Evolutionary conservation across 768 basidiomycete species (phyloP), one percentile per base, ranked within the genome.

Genomic region (Russula virescens): DNA sequence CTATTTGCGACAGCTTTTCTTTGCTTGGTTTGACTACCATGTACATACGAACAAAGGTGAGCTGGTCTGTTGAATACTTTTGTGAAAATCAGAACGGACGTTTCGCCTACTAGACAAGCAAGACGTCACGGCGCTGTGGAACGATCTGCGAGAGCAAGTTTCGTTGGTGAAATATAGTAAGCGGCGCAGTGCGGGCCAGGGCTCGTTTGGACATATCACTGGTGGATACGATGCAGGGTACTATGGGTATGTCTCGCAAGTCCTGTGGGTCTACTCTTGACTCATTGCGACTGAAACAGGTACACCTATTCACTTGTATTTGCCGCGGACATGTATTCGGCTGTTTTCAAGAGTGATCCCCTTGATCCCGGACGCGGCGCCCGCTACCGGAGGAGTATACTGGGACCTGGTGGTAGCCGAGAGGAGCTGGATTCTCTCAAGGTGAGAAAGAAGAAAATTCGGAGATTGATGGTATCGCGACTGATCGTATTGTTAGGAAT

Each of bases 261-360:
- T 31, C 21, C 49, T 40, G 49, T n/a, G n/a, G n/a, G 47, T 35
- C 57, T 55, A 5, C 28, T 38, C 23, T 11, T 14, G 40, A 13
- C 38, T 58, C 23, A 43, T 19, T 19, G 21, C 16, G n/a, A 38
- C 8, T 23, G n/a, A 38, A 38, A 55, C 54, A 75, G 77, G 19
- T 80, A 79, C 74, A 87, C 85, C 3, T 94, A 90, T 67, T 89
- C 87, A 18, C 79, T 89, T 19, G 81, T 82, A 34, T 84, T 83
- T 69, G 79, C 82, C 0, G 73, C 78, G 34, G 84, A 84, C 73
- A 84, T 83, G 81, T 84, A 81, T 64, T 73, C 81, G 26, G 87
- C 89, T 1, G 81, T 94, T n/a, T 94, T 94, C 77, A 86, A 89
- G 69, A 76, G 78, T 34, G 87, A 89, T 68, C 91, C 91, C n/a